Conservation (phyloP, 139 green algal species). For the Ettlia oleoabundans region DNA sequence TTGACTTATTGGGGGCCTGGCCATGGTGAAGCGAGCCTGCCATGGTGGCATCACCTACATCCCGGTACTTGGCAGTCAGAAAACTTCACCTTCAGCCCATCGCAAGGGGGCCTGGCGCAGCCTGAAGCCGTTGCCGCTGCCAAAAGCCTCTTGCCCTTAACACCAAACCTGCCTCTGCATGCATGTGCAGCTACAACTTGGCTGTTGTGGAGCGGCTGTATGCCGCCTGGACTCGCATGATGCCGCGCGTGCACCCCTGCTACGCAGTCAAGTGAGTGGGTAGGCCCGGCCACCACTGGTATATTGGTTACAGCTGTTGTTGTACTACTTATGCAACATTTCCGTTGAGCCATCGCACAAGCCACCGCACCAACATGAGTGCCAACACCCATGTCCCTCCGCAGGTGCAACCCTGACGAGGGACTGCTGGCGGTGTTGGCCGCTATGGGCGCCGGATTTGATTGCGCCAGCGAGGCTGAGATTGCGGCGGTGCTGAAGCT, state of each 20-base stretch:
- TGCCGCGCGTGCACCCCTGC: conserved; percentile 88
- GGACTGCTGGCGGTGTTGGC: conserved; percentile 85
- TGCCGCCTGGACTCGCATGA: conserved; percentile 65
- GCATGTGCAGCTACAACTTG: conserved; percentile 37
- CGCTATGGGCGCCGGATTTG: conserved; percentile 91
- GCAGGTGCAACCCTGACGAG: conserved; percentile 90
- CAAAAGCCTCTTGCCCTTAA: too few species aligned
- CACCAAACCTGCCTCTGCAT: too few species aligned
- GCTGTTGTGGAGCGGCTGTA: conserved; percentile 33
- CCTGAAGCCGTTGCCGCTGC: too few species aligned
- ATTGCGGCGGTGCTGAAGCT: conserved; percentile 80
- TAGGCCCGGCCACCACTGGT: too few species aligned
- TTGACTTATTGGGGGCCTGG: too few species aligned
- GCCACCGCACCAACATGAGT: too few species aligned
- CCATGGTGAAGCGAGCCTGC: not conserved
- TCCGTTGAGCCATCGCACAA: too few species aligned
- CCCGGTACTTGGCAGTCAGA: not conserved
- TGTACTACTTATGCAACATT: too few species aligned
- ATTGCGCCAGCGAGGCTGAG: conserved; percentile 92
- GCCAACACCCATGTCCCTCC: too few species aligned
- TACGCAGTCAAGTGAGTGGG: conserved; percentile 98
- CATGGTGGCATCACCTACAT: not conserved
- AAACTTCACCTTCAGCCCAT: too few species aligned
- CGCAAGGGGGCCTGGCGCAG: too few species aligned
- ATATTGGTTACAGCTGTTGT: too few species aligned